A percentile compares a stretch with the other conserved stretches of the same genome.
These are phyloP conservation scores for Elongisporangium undulatum DNA, from an alignment of 352 stramenopile species.

Conservation along the genomic window DNA sequence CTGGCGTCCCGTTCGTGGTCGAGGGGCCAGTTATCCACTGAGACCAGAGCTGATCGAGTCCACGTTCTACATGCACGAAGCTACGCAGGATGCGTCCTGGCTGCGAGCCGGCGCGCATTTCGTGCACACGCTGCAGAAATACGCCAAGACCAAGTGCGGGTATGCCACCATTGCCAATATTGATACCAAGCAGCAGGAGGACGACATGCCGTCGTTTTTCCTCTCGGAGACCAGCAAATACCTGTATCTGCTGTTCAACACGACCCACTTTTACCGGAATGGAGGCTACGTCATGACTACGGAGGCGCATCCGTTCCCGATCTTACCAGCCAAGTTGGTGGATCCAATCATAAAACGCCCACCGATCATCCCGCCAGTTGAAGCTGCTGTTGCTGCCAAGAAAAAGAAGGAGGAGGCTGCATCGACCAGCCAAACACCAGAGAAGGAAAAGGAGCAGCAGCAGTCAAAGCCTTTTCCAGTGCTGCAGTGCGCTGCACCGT, in stretches of 20 bases:
- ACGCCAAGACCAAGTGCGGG: constrained; percentile 90
- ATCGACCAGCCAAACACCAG: background rate
- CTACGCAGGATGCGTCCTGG: constrained; percentile 82
- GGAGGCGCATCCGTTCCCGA: constrained; percentile 93
- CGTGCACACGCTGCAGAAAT: constrained; percentile 87
- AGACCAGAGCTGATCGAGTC: constrained; percentile 98
- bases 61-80: constrained; percentile 94
- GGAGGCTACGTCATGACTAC: constrained; percentile 95
- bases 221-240: constrained; percentile 99
- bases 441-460: constrained; percentile 4
- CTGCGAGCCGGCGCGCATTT: constrained; percentile 71
- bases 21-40: constrained; percentile 86
- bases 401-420: constrained; percentile 3
- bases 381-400: constrained; percentile 2
- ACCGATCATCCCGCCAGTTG: background rate
- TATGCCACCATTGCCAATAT: constrained; percentile 90
- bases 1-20: constrained; percentile 65
- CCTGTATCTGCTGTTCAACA: constrained; percentile 95
- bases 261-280: constrained; percentile 86
- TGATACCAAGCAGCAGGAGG: constrained; percentile 83
- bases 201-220: constrained; percentile 99
- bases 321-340: constrained; percentile 48
- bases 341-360: constrained; percentile 27
- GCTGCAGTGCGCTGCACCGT: constrained; percentile 29
- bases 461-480: constrained; percentile 16